These are phyloP conservation scores for Isabelozyma gotoi DNA, from an alignment of 805 yeast species.

Conservation along the genomic window DNA sequence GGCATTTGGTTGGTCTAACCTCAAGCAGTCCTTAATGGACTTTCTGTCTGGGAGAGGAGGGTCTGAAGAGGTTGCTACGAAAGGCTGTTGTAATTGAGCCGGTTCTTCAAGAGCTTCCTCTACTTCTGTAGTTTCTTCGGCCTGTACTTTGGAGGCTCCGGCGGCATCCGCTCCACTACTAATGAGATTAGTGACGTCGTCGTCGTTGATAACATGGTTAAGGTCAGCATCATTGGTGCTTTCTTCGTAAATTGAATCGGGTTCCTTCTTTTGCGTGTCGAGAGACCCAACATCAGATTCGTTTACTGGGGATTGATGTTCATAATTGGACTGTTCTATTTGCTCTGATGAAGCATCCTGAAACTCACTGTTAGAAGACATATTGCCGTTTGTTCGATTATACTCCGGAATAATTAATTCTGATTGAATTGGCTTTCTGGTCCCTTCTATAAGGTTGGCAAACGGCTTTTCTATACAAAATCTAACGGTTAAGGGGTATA, in stretches of 20 bases:
- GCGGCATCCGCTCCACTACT: not conserved
- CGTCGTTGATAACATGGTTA: not conserved
- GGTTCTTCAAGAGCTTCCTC: not conserved
- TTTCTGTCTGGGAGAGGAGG: constrained; percentile 37
- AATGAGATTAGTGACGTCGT: not conserved
- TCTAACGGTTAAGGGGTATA: too few relatives aligned
- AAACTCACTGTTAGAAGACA: not conserved
- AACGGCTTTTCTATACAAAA: too few relatives aligned
- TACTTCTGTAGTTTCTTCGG: not conserved
- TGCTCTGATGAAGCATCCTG: not conserved
- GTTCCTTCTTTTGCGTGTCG: not conserved
- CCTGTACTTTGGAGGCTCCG: not conserved
- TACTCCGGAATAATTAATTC: too few relatives aligned
- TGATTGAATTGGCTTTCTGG: too few relatives aligned
- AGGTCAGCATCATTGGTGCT: not conserved
- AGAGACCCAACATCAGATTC: not conserved
- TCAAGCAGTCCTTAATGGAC: constrained; percentile 19
- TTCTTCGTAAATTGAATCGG: not conserved
- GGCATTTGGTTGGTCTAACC: constrained; percentile 20
- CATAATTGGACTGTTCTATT: not conserved
- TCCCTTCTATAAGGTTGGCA: too few relatives aligned
- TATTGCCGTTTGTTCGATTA: not conserved
- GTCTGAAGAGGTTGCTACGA: constrained; percentile 1
- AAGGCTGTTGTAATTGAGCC: not conserved
- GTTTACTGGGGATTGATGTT: not conserved